Evolutionary conservation across 2,329 filamentous ascomycete species (phyloP), one percentile per base, ranked within the genome.

Genomic region (Mariannaea elegans): DNA sequence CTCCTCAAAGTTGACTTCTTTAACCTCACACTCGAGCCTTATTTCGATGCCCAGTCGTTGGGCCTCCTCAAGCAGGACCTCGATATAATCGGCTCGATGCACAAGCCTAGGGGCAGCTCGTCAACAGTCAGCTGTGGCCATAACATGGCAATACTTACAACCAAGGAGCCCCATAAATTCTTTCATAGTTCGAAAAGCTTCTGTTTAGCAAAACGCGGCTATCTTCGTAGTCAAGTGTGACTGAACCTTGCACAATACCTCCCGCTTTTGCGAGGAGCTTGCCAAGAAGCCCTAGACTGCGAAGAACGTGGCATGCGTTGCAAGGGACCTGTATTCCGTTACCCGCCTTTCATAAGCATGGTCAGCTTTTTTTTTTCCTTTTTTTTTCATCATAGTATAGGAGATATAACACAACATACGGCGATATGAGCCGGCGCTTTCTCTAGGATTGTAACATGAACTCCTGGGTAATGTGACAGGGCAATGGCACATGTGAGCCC

Each of bases 261-360:
- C 27, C 16, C 1, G 36, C 27, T n/a, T 23, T 52, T 31, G 49
- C 38, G 12, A 52, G 32, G 24, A 44, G 21, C 44, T 48, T 59
- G 10, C 65, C 56, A n/a, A 66, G 55, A 4, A 66, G 23, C 8
- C 60, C 64, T n/a, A 65, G 47, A 41, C 46, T 62, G 7, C 52
- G 58, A 32, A 67, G 56, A 7, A 54, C 47, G 23, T 64, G 56
- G 4, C 49, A 34, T n/a, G 65, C 65, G 29, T 67, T 67, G 10
- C 60, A 62, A 3, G 65, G 61, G 9, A 67, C 36, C 29, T 65
- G 65, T 19, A 67, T 52, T n/a, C 62, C 65, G 18, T 64, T 59
- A 3, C 63, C 62, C 3, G 49, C 49, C 65, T 67, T 39, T 16
- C 3, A 38, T 5, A n/a, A 24, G 8, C 16, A 14, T n/a, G 27